These are phyloP conservation scores for Euryodendron excelsum DNA, from an alignment of 148 eudicot genomes.

Conservation along the genomic window DNA sequence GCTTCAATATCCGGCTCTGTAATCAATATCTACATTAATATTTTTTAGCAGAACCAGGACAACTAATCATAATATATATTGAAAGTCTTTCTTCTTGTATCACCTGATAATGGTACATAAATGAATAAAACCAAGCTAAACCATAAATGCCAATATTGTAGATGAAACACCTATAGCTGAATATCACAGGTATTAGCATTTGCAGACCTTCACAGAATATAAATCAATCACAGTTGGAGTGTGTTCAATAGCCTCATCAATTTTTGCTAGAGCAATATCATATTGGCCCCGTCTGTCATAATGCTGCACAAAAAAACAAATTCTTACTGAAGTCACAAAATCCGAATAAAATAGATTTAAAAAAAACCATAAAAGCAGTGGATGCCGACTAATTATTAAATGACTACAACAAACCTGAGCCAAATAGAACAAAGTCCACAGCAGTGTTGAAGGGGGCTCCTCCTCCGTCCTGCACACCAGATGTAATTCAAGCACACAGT, in stretches of 20 bases:
- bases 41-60: neutral
- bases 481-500: conserved; percentile 6
- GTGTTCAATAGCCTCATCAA: conserved; percentile 89
- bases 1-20: conserved; percentile 94
- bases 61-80: neutral
- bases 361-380: neutral
- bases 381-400: neutral
- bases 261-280: conserved; percentile 70
- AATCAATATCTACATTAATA: neutral
- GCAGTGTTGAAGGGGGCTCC: conserved; percentile 89
- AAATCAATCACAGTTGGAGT: conserved; percentile 96
- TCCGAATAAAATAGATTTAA: neutral
- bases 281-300: conserved; percentile 81
- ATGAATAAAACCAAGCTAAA: neutral
- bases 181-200: neutral
- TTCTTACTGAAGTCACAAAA: conserved; percentile 1
- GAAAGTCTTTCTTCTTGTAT: neutral
- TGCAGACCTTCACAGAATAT: conserved; percentile 85
- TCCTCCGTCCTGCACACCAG: conserved; percentile 54
- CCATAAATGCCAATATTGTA: neutral
- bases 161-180: neutral
- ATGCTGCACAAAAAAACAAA: conserved; percentile 58
- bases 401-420: conserved; percentile 65
- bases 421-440: conserved; percentile 88
- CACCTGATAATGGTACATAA: too few species aligned